A percentile compares a stretch with the other conserved stretches of the same genome.
These are phyloP conservation scores for Aspergillus egyptiacus DNA, from an alignment of 495 filamentous ascomycete species.

Conservation along the genomic window DNA sequence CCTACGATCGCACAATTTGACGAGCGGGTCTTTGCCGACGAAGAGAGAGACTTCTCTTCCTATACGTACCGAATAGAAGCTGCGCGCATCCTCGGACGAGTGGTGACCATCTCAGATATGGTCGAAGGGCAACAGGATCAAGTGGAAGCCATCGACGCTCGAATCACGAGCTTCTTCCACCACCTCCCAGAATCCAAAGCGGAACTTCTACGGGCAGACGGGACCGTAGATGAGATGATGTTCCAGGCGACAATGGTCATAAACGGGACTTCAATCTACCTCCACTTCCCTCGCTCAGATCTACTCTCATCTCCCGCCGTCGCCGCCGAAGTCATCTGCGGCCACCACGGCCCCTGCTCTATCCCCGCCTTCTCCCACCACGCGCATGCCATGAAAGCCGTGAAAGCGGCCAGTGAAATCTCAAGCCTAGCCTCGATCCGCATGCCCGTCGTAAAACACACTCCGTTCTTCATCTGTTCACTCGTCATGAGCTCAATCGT, in stretches of 20 bases:
- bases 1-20: conserved; percentile 42
- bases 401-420: conserved; percentile 71
- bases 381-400: conserved; percentile 71
- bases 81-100: conserved; percentile 65
- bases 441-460: conserved; percentile 65
- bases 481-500: conserved; percentile 56
- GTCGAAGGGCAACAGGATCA: conserved; percentile 38
- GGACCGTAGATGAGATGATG: conserved; percentile 77
- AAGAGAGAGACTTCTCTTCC: conserved; percentile 43
- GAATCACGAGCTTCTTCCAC: conserved; percentile 76
- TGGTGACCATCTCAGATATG: conserved; percentile 49
- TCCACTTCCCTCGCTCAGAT: conserved; percentile 46
- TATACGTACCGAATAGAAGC: conserved; percentile 52
- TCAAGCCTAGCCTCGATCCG: conserved; percentile 73
- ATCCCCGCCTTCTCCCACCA: conserved; percentile 50
- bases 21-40: conserved; percentile 40
- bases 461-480: conserved; percentile 84
- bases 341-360: conserved; percentile 39
- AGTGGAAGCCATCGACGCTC: conserved; percentile 58
- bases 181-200: conserved; percentile 73
- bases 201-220: conserved; percentile 59
- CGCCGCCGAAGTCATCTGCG: conserved; percentile 45
- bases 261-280: conserved; percentile 48
- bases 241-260: conserved; percentile 87
- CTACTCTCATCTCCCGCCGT: conserved; percentile 43